Evolutionary conservation across 768 basidiomycete genomes (phyloP), one percentile per base, ranked within the genome.

Genomic region (Gelatoporia subvermispora): DNA sequence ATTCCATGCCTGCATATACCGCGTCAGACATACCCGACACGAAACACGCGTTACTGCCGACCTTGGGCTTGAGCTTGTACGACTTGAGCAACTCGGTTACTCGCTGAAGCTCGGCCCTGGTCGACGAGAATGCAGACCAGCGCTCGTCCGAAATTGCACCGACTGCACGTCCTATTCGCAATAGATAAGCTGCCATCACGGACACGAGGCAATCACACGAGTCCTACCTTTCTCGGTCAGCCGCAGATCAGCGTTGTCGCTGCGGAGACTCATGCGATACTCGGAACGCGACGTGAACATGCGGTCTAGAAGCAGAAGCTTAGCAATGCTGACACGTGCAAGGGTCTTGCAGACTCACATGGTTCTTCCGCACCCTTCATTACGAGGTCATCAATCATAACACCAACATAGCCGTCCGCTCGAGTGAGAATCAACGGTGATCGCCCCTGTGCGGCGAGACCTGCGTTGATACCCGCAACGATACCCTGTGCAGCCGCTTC

Each of bases 221-320:
- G 3, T 2, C 44, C 37, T 31, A 77, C 89, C 92, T 65, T 82
- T 83, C 57, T 79, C 78, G 0, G 93, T 94, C 49, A 95, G 67
- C 40, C 93, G 76, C 44, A 82, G 41, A 67, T 95, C 93, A 2
- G 93, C 93, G 54, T 95, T 95, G 65, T 95, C 93, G 44, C 86
- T 84, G 43, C 93, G 75, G 37, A 94, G 76, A 0, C 84, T 84
- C 81, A 95, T 84, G 20, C 93, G 81, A 61, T 92, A 95, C 59
- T 95, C 93, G 15, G 88, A 90, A 34, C 93, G 76, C 15, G 88
- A 87, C 0, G 93, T 94, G 65, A 95, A 94, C 89, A 94, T 93
- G 22, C 92, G 86, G 57, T 94, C 90, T 93, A 58, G 37, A 36
- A 4, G 18, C 40, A 15, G 4, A 16, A 25, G 24, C n/a, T 22